Percentiles rank a stretch among this genome's conserved stretches.
Conservation (phyloP, 176 grass and related monocot species). For the Thalia dealbata region DNA sequence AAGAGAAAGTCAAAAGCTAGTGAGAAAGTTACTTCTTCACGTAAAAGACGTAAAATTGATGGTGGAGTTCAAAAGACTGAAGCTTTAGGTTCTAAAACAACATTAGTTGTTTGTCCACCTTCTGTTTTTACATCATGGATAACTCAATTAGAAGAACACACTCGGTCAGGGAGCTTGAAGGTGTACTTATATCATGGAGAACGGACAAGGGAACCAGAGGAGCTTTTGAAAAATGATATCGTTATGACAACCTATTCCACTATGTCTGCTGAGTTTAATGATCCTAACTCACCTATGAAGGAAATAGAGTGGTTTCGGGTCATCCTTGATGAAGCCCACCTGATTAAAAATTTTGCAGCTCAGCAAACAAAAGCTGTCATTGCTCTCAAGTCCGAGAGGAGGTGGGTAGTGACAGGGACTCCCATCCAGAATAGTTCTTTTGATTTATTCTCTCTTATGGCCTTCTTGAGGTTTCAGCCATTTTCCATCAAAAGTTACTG, state of each 20-base stretch:
- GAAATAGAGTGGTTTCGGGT: conserved; percentile 75
- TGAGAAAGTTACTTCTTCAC: conserved; percentile 12
- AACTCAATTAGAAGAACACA: conserved; percentile 81
- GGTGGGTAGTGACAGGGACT: conserved; percentile 85
- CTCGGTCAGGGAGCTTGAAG: conserved; percentile 47
- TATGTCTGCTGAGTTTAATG: conserved; percentile 51
- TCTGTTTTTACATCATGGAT: conserved; percentile 93
- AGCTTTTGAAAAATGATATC: conserved; percentile 77
- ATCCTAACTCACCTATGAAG: conserved; percentile 45
- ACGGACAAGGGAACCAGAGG: conserved; percentile 40
- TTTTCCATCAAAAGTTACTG: conserved; percentile 84
- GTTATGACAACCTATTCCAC: conserved; percentile 66
- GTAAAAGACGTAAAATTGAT: conserved; percentile 42
- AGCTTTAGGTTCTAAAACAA: conserved; percentile 20
- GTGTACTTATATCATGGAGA: conserved; percentile 88
- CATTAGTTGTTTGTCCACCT: conserved; percentile 72
- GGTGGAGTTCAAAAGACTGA: not conserved
- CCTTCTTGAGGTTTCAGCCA: conserved; percentile 70
- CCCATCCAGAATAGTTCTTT: conserved; percentile 88
- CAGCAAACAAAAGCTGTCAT: conserved; percentile 74
- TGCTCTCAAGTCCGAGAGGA: conserved; percentile 67
- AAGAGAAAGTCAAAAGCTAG: not conserved
- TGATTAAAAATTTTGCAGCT: conserved; percentile 80
- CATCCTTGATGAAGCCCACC: conserved; percentile 86
- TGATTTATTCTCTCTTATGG: conserved; percentile 80